Evolutionary conservation across 2,329 filamentous ascomycete genomes (phyloP), one percentile per base, ranked within the genome.

Genomic region (Stenocarpella maydis): DNA sequence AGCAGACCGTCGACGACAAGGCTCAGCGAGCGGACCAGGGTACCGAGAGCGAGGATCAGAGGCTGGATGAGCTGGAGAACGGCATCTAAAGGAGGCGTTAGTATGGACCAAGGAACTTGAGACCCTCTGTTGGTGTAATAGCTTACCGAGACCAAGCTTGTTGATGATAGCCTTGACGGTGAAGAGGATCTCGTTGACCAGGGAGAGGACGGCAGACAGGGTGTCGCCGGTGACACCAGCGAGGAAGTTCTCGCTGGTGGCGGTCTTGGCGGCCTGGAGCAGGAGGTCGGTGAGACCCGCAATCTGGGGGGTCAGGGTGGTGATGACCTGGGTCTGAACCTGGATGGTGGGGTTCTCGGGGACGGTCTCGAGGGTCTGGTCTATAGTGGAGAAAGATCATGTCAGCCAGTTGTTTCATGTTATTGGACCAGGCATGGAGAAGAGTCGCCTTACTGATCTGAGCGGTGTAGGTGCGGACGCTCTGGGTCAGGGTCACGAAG

Each of bases 141-240:
- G 71, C 74, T 67, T 71, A 76, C 75, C 72, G n/a, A 76, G 72
- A 61, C 75, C 75, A 28, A 76, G 69, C 75, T 76, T 76, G 54
- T 68, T 60, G 26, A 76, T 70, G n/a, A 76, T 54, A 64, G 74
- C 69, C 72, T 74, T 74, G 60, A 76, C 69, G 15, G 75, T 76
- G 69, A 68, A 74, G 19, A 69, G 64, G 41, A 76, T 72, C 74
- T 76, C 75, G 65, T 61, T 73, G n/a, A 75, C 72, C 37, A 76
- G 68, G 28, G 72, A 45, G 70, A 73, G 70, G 47, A 76, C 71
- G 61, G 74, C 74, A 53, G 69, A 37, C 5, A 74, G 52, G 52
- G 75, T 71, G 50, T 75, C 74, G 58, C 69, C 71, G 6, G 58
- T 55, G 34, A 69, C 55, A 17, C 52, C 43, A 12, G 49, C 28